Evolutionary conservation across 1,139 yeast species (phyloP), one percentile per base, ranked within the genome.

Genomic region (Arxiozyma bovina): DNA sequence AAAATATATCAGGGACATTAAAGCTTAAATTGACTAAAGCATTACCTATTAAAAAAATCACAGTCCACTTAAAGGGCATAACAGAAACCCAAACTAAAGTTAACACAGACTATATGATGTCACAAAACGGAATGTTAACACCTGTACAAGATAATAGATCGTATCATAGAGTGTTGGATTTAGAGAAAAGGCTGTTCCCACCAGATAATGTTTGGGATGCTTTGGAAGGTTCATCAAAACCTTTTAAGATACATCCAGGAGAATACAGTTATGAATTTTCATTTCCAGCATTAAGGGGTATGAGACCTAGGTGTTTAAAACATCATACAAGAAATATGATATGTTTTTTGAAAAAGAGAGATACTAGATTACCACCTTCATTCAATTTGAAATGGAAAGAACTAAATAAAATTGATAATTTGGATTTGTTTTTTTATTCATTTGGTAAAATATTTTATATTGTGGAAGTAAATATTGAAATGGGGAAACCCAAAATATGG

Each of bases 121-220:
- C 58, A n/a, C 64, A 60, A 48, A 58, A 59, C 46, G 62, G 63
- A 18, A 51, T 61, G 54, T 52, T 62, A 56, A 58, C 60, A 22
- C 67, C 67, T 1, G 60, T 58, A 12, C 63, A 59, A 50, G 66
- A 63, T 53, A 61, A 59, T 48, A 57, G 60, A 50, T 60, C 70
- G 6, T 58, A 55, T 30, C 69, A 66, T 54, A 59, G 59, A 7
- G 45, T 65, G 17, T 50, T 65, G 5, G 58, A 58, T 42, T 38
- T 59, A 21, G 58, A 59, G 25, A 55, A 59, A 12, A 56, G 65
- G 51, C 62, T 66, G 8, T 66, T 67, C 48, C 70, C 70, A 3
- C 68, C 70, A 1, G 66, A 61, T 51, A 65, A 65, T 53, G 69
- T 66, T 4, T 62, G 66, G 64, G 56, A 63, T 55, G 68, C 66